Percentiles rank a stretch among this genome's conserved stretches.
phyloP scores from a whole-genome alignment of 352 stramenopile species.

The Pythium sukuiense region DNA sequence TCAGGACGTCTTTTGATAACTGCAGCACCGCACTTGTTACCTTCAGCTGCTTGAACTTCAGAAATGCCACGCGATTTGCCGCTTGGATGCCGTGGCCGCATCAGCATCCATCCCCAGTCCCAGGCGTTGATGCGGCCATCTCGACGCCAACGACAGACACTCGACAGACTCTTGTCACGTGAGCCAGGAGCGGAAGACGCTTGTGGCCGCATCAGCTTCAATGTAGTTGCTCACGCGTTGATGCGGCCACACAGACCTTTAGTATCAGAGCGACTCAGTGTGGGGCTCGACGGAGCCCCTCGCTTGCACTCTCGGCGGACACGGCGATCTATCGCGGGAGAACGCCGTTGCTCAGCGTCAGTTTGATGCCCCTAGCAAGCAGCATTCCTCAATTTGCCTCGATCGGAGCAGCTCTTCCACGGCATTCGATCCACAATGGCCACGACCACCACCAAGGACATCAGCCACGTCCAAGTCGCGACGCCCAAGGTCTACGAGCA shows the following conservation, averaged over 20 bases:
- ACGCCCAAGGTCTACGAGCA: slow-evolving; percentile 25
- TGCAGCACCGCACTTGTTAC: neutral
- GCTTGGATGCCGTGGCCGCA: neutral
- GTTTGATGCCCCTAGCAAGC: neutral
- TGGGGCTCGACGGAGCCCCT: neutral
- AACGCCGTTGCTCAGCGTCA: neutral
- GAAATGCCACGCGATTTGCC: neutral
- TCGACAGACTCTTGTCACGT: too few species aligned
- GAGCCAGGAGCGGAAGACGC: neutral
- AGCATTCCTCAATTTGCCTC: neutral
- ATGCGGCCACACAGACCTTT: neutral
- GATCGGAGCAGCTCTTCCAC: neutral
- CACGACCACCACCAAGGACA: neutral
- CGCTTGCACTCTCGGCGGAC: neutral
- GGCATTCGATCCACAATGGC: neutral
- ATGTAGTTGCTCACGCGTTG: neutral
- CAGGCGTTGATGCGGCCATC: neutral
- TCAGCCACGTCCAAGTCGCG: slow-evolving; percentile 1
- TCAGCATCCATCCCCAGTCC: neutral
- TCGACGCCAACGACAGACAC: neutral
- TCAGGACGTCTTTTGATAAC: neutral
- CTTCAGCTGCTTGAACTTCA: neutral
- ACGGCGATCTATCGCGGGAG: neutral
- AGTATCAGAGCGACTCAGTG: neutral
- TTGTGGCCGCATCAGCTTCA: neutral